phyloP scores from a whole-genome alignment of 140 eudicot species.

The Flaveria floridana region DNA sequence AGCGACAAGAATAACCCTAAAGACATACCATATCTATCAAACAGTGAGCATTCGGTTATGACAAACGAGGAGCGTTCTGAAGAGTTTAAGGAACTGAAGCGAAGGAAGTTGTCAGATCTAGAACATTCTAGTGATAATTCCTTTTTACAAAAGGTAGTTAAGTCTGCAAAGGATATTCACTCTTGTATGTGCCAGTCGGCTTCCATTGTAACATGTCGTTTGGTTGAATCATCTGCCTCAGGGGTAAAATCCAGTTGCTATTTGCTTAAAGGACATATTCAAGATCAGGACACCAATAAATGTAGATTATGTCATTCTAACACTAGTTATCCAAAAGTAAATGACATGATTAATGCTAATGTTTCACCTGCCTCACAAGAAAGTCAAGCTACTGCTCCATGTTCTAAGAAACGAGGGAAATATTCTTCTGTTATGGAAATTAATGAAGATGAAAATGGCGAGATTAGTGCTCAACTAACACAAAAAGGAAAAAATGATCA shows the following conservation, averaged over 20 bases:
- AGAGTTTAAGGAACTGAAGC: constrained; percentile 38
- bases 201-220: constrained; percentile 43
- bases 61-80: constrained; percentile 37
- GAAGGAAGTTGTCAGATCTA: constrained; percentile 48
- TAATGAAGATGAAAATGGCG: constrained; percentile 47
- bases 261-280: constrained; percentile 51
- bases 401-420: constrained; percentile 44
- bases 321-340: constrained; percentile 41
- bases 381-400: constrained; percentile 54
- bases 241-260: constrained; percentile 70
- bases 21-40: constrained; percentile 39
- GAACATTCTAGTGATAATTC: constrained; percentile 47
- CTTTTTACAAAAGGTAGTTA: not conserved
- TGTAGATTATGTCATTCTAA: constrained; percentile 39
- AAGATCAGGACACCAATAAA: constrained; percentile 25
- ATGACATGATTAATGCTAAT: constrained; percentile 38
- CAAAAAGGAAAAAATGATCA: constrained; percentile 16
- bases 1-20: constrained; percentile 33
- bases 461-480: constrained; percentile 27
- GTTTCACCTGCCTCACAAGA: constrained; percentile 84
- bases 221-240: constrained; percentile 68
- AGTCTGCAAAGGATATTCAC: no score
- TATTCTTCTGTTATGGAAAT: constrained; percentile 47
- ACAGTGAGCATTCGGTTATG: constrained; percentile 56
- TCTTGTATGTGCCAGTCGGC: constrained; percentile 31